phyloP scores from a whole-genome alignment of 2,329 filamentous ascomycete species.

The Xylariaceae sp. region DNA sequence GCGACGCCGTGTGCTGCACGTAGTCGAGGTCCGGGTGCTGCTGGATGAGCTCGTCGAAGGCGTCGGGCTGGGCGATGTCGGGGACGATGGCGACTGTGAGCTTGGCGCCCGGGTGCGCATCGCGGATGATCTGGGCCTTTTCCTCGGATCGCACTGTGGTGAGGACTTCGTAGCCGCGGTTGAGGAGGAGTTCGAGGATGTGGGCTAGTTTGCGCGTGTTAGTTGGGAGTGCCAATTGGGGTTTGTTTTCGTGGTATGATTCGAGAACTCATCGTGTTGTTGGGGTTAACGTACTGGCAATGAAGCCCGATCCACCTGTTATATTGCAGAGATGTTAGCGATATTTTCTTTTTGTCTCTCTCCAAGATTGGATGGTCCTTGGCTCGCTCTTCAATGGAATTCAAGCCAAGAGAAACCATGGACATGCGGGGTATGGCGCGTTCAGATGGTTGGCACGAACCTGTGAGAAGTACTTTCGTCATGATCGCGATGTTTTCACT shows the following conservation, averaged over 20 bases:
- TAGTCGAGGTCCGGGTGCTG: slow-evolving; percentile 44
- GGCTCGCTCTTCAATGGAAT: background rate
- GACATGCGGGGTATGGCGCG: background rate
- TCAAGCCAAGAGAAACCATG: background rate
- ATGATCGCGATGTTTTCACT: slow-evolving; percentile 28
- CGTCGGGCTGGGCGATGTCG: slow-evolving; percentile 67
- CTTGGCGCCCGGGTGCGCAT: slow-evolving; percentile 42
- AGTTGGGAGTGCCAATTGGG: background rate
- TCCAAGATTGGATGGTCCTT: background rate
- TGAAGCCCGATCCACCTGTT: slow-evolving; percentile 48
- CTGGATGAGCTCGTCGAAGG: slow-evolving; percentile 62
- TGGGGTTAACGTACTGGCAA: slow-evolving; percentile 37
- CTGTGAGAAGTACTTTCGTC: slow-evolving; percentile 45
- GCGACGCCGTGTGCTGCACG: slow-evolving; percentile 57
- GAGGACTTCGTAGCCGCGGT: slow-evolving; percentile 46
- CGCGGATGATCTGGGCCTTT: slow-evolving; percentile 48
- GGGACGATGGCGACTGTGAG: slow-evolving; percentile 59
- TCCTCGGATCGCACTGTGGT: slow-evolving; percentile 52
- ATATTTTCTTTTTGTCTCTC: background rate
- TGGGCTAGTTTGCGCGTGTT: slow-evolving; percentile 39
- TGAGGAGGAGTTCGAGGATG: slow-evolving; percentile 49
- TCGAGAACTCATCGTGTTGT: background rate
- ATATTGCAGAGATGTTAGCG: slow-evolving; percentile 1
- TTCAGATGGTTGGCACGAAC: slow-evolving; percentile 28
- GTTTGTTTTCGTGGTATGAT: background rate